Base-by-base conservation (phyloP, 2,329 filamentous ascomycete species). In the Fusarium nisikadoi region DNA sequence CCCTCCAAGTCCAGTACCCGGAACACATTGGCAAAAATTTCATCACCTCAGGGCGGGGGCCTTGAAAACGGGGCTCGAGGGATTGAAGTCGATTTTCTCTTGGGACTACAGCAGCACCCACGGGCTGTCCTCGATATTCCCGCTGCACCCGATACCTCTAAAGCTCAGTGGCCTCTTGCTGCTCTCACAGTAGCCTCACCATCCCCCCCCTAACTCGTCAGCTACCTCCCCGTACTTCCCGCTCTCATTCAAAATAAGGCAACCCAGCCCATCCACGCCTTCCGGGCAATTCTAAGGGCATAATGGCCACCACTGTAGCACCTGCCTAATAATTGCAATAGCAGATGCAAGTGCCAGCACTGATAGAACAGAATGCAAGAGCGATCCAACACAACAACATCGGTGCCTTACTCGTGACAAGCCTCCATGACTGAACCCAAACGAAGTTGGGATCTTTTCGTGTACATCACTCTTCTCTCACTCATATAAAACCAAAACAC, bases 11-110 rank as follows among this genome's bases (percentile, higher is more conserved):
- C 52, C 59, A 72, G 46, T 49, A 64, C 23, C 35, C 49, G 19
- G 38, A 67, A 16, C 55, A 68, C 46, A 69, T 55, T 27, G 38
- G 55, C 46, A 35, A 73, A 72, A 73, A 52, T 64, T 68, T 71
- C 58, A 71, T 54, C 58, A 50, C 54, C 54, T 23, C 46, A 33
- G 68, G 71, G 61, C 59, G 71, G 71, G 70, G 70, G 46, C 58
- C 50, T 72, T 68, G 63, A 60, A 71, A 71, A 71, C 45, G 68
- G 67, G 70, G 67, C 67, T 64, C 73, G 33, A 62, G 45, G 33
- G 57, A 50, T 42, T 54, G 29, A n/a, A 55, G 25, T 25, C 65
- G 36, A 43, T 41, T 62, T 45, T 42, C 43, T 36, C 59, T 57
- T n/a, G 29, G 47, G 47, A 49, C 55, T 71, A 60, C 66, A 73